Evolutionary conservation across 176 grass and related monocot genomes (phyloP), one percentile per base, ranked within the genome.

Genomic region (Elaeis guineensis): DNA sequence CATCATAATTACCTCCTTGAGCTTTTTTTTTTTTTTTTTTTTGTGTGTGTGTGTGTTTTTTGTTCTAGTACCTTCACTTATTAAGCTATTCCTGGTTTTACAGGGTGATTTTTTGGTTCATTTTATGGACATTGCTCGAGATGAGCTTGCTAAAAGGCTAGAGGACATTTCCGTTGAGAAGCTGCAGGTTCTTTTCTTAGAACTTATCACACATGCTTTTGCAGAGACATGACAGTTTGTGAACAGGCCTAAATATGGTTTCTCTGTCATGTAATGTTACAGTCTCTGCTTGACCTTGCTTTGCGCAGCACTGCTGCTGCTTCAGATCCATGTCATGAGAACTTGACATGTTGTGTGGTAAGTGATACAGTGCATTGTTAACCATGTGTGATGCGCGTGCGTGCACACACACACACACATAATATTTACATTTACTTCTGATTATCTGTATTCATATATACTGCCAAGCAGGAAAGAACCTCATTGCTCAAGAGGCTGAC

Each of bases 91-190:
- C 20, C 72, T 78, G 67, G 60, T 75, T 70, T 73, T 75, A 8
- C 68, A 98, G 93, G 93, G 93, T 72, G 93, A 98, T 74, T 98
- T 92, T 87, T 83, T 98, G 81, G 93, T 98, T 75, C 93, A 98
- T 73, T 98, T 98, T 80, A 98, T 98, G 84, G 93, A 98, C 81
- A 98, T 92, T 83, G 88, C 93, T 70, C 62, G 77, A 79, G 93
- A 98, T 70, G 93, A 98, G 72, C 88, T 98, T 75, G 75, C 70
- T 20, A 98, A 92, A 74, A 92, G 70, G 69, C 87, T 79, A 48
- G 79, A 85, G 75, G 93, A 98, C 78, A 87, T 98, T 74, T 98
- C 82, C 64, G 72, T 84, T 74, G 93, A 92, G 76, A 98, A 98
- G 62, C 81, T 92, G 79, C 84, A 98, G 88, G 93, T 92, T 35